Conservation (phyloP, 169 alveolate genomes). For the Plasmodium sp. region DNA sequence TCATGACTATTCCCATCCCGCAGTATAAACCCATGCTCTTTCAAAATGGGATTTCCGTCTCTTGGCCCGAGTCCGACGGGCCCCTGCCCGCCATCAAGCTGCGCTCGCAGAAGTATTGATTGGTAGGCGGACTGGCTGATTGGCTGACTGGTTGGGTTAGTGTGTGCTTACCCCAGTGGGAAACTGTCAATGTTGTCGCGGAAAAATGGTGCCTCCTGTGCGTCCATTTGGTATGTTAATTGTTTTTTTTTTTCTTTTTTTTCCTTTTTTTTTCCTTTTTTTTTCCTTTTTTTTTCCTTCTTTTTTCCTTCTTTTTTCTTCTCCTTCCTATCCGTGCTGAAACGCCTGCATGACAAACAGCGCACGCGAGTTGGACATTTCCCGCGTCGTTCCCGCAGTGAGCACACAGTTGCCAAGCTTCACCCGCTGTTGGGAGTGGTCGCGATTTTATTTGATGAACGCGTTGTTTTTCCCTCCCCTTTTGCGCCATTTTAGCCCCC, state of each 20-base stretch:
- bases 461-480: neutral
- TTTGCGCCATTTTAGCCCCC: neutral
- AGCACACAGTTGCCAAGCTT: neutral
- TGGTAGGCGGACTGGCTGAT: neutral
- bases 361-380: neutral
- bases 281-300: neutral
- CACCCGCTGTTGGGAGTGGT: neutral
- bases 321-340: constrained; percentile 6
- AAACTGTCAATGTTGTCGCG: neutral
- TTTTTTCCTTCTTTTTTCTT: neutral
- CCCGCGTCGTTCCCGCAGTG: neutral
- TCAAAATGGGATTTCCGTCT: constrained; percentile 75
- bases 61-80: constrained; percentile 78
- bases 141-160: neutral
- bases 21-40: constrained; percentile 80
- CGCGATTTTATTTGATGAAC: neutral
- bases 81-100: constrained; percentile 77
- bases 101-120: constrained; percentile 55
- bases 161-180: neutral
- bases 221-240: neutral
- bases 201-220: neutral
- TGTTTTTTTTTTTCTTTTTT: neutral
- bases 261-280: neutral
- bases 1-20: constrained; percentile 77
- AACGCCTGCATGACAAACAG: constrained; percentile 12